phyloP scores from a whole-genome alignment of 257 asterid species.

The Solanum clarkiae region DNA sequence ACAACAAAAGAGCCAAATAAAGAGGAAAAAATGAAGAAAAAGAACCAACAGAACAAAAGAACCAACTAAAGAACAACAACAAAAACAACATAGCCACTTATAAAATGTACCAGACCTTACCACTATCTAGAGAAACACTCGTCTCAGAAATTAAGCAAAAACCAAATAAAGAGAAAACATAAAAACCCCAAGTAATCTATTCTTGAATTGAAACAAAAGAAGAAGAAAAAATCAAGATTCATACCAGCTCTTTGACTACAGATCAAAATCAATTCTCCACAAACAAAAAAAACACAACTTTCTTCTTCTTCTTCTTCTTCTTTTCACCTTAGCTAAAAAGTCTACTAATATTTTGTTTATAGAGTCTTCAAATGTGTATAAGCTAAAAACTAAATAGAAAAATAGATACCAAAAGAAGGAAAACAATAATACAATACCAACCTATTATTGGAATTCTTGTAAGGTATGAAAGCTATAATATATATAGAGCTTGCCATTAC shows the following conservation, averaged over 20 bases:
- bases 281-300: neutral
- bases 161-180: neutral
- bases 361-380: neutral
- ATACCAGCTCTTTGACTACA: slow-evolving; percentile 6
- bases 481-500: no score
- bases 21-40: neutral
- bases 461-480: no score
- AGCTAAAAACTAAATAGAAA: neutral
- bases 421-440: no score
- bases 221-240: neutral
- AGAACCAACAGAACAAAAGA: neutral
- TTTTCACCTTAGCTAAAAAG: neutral
- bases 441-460: fast-evolving
- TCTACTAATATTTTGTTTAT: neutral
- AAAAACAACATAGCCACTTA: no score
- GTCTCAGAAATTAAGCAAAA: neutral
- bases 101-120: no score
- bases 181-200: neutral
- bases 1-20: neutral
- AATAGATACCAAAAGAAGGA: neutral
- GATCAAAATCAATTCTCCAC: slow-evolving; percentile 3
- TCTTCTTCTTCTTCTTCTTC: no score
- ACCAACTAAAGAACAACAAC: neutral
- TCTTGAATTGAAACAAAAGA: neutral
- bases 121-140: no score